Base-by-base conservation (phyloP, 2,329 filamentous ascomycete genomes). In the Verticillium dahliae region DNA sequence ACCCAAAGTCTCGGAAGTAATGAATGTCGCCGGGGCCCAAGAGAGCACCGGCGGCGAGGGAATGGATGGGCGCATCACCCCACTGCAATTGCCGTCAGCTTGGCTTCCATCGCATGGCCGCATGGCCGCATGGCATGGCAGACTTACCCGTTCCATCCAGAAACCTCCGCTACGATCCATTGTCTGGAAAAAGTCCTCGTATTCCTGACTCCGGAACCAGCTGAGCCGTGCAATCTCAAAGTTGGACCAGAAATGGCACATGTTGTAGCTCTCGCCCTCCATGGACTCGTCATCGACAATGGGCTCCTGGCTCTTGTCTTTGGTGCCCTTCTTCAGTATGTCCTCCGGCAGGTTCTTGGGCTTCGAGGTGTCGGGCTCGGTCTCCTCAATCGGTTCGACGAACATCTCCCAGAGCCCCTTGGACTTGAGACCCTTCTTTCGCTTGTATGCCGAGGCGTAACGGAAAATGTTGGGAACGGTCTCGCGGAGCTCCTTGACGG, bases 241-340 rank as follows among this genome's bases (percentile, higher is more conserved):
- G 75, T 99, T 99, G 75, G 92, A 97, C 95, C 95, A 99, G 81
- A 97, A 99, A 80, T 99, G 95, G 75, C 95, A 99, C 95, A 99
- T 99, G 79, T 99, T 99, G 82, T 99, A 99, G 69, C 88, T 91
- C 75, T 99, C 95, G 65, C 92, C 92, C 73, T 98, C 94, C 95
- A 99, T 99, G 52, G 88, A 85, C 71, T 98, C 93, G 0, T 90
- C 88, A 71, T 98, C 92, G 61, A 97, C 90, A 52, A 95, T 87
- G 35, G 89, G 87, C n/a, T 92, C 78, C 38, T 84, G 84, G 65
- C 88, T 87, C 60, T 83, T 83, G 45, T 85, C 87, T 60, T 83
- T 83, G 41, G 85, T 87, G 64, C 96, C 90, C 58, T 85, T 87
- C 68, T 88, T 87, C 27, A 95, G 77, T 54, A 96, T 89, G 71